Percentiles rank a stretch among this genome's conserved stretches.
phyloP scores from a whole-genome alignment of 2,329 filamentous ascomycete genomes.

The Madurella fahalii region DNA sequence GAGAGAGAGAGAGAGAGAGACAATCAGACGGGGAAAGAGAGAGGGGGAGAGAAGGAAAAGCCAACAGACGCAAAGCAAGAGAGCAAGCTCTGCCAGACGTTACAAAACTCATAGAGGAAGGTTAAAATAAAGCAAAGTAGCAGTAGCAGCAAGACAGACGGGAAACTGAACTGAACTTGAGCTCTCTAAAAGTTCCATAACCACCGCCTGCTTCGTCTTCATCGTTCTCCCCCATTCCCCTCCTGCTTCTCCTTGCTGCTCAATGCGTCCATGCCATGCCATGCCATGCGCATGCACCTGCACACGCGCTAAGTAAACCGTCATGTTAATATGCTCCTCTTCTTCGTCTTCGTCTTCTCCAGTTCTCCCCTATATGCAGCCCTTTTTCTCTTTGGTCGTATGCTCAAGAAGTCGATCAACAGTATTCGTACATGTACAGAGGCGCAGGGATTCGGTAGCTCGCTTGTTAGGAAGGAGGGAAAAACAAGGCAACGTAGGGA shows the following conservation, averaged over 20 bases:
- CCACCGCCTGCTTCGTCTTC: background rate
- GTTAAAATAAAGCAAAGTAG: background rate
- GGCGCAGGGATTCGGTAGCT: background rate
- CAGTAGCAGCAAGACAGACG: background rate
- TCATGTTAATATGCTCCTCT: background rate
- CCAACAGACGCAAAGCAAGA: background rate
- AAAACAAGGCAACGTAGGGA: background rate
- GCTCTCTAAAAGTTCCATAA: background rate
- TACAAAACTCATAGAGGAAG: too few relatives aligned
- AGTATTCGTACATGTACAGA: constrained; percentile 26
- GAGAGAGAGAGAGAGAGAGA: background rate
- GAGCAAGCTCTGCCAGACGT: background rate
- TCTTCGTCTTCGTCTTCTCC: background rate
- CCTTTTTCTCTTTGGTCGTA: background rate
- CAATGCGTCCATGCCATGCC: background rate
- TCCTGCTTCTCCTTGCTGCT: constrained; percentile 5
- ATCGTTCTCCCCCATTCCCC: constrained; percentile 2
- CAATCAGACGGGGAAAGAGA: background rate
- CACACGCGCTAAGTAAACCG: background rate
- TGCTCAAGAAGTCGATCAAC: too few relatives aligned
- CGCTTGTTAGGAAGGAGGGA: background rate
- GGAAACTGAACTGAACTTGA: background rate
- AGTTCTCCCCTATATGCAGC: background rate
- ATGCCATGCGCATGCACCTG: background rate
- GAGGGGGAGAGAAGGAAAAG: constrained; percentile 2